Evolutionary conservation across 225 moss, liverwort and hornwort genomes (phyloP).

Genomic region (Climacium dendroides): DNA sequence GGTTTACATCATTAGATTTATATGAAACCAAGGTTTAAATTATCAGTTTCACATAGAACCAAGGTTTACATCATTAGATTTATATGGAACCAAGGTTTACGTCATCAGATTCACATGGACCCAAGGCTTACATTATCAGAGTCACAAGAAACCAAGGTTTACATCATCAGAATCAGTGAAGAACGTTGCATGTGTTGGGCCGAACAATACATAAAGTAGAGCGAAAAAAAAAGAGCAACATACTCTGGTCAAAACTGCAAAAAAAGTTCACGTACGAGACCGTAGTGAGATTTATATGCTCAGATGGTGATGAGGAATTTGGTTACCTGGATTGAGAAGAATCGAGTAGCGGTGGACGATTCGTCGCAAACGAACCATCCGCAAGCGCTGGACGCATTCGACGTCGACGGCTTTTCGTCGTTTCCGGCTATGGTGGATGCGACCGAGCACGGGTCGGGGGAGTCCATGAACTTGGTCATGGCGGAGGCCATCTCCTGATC

Average conservation of each 20-base stretch:
- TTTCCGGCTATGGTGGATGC: slow-evolving; percentile 28
- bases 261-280: background rate
- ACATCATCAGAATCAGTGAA: background rate
- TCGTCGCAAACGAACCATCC: slow-evolving; percentile 94
- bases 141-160: background rate
- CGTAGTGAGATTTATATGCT: too few species aligned
- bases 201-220: background rate
- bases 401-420: slow-evolving; percentile 17
- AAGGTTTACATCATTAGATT: background rate
- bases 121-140: background rate
- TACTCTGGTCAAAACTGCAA: background rate
- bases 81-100: background rate
- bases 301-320: background rate
- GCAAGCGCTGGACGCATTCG: slow-evolving; percentile 43
- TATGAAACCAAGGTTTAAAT: too few species aligned
- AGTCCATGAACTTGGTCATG: slow-evolving; percentile 29
- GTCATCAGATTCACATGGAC: background rate
- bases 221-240: background rate
- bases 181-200: too few species aligned
- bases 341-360: slow-evolving; percentile 42
- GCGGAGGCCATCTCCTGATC: slow-evolving; percentile 14
- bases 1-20: background rate
- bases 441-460: slow-evolving; percentile 37
- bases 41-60: background rate
- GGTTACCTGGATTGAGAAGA: slow-evolving; percentile 75